phyloP scores from a whole-genome alignment of 73 alveolate species.

The Paraurostyla sp. region DNA sequence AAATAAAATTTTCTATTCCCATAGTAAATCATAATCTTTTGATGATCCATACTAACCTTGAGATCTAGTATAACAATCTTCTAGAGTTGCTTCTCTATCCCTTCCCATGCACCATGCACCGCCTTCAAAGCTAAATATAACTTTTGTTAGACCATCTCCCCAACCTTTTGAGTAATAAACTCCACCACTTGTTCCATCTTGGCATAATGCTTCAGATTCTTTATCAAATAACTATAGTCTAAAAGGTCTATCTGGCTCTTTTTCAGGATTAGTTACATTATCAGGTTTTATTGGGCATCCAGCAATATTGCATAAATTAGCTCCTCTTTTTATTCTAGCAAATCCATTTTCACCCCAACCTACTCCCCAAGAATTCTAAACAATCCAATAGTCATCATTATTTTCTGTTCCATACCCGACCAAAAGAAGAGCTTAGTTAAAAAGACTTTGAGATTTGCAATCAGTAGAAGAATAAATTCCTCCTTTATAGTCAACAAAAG shows the following conservation, averaged over 20 bases:
- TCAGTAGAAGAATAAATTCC: background rate
- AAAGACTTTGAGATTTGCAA: background rate
- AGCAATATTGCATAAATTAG: conserved; percentile 10
- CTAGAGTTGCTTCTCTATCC: background rate
- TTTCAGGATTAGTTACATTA: background rate
- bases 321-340: conserved; percentile 2
- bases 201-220: conserved; percentile 15
- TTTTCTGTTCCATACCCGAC: conserved; percentile 27
- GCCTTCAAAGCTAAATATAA: background rate
- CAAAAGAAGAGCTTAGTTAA: background rate
- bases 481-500: background rate
- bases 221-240: background rate
- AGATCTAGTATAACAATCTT: conserved; percentile 6
- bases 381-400: conserved; percentile 23
- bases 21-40: background rate
- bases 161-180: conserved; percentile 32
- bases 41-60: background rate
- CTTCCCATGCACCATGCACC: conserved; percentile 52
- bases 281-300: background rate
- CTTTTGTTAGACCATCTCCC: background rate
- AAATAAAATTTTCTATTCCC: background rate
- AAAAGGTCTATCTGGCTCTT: background rate
- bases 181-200: conserved; percentile 34
- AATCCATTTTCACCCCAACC: background rate
- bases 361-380: background rate